A percentile compares a stretch with the other conserved stretches of the same genome.
Evolutionary conservation across 192 early-diverging fungal species (phyloP).

Genomic region (Backusella mclennaniae): DNA sequence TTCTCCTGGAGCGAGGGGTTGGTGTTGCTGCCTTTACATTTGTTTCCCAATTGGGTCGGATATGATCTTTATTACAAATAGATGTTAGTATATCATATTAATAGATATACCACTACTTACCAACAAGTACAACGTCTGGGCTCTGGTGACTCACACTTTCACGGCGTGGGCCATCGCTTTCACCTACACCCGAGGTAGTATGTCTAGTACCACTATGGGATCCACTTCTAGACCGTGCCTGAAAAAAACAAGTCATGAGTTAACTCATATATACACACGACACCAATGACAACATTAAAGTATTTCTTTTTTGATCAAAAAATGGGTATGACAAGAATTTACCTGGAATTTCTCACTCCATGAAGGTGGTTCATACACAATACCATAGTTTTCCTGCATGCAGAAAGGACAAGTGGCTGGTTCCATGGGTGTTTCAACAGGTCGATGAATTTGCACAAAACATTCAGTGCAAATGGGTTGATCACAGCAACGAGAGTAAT

Average conservation of each 20-base stretch:
- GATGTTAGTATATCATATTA: background rate
- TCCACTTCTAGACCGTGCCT: conserved; percentile 14
- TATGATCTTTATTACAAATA: conserved; percentile 50
- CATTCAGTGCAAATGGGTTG: conserved; percentile 97
- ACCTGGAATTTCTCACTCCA: conserved; percentile 23
- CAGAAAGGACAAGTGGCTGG: conserved; percentile 87
- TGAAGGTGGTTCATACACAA: conserved; percentile 56
- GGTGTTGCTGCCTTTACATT: conserved; percentile 23
- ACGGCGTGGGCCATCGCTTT: conserved; percentile 32
- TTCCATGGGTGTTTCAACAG: conserved; percentile 62
- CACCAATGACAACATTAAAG: background rate
- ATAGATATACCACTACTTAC: conserved; percentile 22
- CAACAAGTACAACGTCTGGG: conserved; percentile 68
- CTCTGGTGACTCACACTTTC: conserved; percentile 52
- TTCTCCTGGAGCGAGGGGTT: conserved; percentile 44
- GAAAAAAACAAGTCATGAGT: background rate
- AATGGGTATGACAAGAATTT: background rate
- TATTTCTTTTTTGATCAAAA: background rate
- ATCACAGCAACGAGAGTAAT: conserved; percentile 90
- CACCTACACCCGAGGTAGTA: conserved; percentile 29
- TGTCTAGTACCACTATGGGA: conserved; percentile 24
- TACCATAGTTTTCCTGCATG: conserved; percentile 80
- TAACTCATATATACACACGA: no score
- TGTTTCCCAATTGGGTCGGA: conserved; percentile 68
- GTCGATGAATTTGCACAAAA: conserved; percentile 93